Base-by-base conservation (phyloP, 495 filamentous ascomycete species). In the Neohortaea acidophila region DNA sequence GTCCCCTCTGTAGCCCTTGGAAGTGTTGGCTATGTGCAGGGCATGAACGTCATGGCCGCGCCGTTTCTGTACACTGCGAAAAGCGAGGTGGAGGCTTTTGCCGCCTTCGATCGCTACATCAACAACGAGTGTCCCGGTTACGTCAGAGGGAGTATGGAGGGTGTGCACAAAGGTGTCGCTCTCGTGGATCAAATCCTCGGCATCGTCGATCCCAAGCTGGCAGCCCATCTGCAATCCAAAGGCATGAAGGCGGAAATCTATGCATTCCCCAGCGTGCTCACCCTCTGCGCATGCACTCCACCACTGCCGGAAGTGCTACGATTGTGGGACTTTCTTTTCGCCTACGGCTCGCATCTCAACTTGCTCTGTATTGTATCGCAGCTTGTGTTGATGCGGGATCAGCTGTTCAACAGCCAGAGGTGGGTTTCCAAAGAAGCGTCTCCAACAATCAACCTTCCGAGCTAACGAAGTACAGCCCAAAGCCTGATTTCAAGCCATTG, bases 11-110 rank as follows among this genome's bases (percentile, higher is more conserved):
- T 20, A 10, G 13, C 15, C 32, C 32, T 20, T 15, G 15, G 17
- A 7, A 21, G 32, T 11, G 80, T 81, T 10, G 83, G 81, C 37
- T 99, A 99, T 55, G 91, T 96, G 4, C 89, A 99, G 55, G 89
- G 89, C 41, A 96, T 97, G 89, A 97, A 96, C 54, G 87, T 96
- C n/a, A 72, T 97, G n/a, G 86, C 83, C 24, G 89, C 89, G 7
- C 91, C 89, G 0, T 94, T 99, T 51, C 68, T 96, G 28, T 99
- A 99, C 58, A 84, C 86, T 2, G 85, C 89, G 13, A 77, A 82
- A 43, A 92, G 82, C 51, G 89, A 99, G 58, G 81, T 84, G 0
- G 84, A 99, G 55, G 89, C 91, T 9, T 96, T 93, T 40, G 75
- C 81, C 20, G 75, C 84, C 8, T 96, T 99, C 56, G 73, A 91